A percentile compares a stretch with the other conserved stretches of the same genome.
Conservation (phyloP, 371 early-diverging fungal species). For the Syncephalastrum sp. region DNA sequence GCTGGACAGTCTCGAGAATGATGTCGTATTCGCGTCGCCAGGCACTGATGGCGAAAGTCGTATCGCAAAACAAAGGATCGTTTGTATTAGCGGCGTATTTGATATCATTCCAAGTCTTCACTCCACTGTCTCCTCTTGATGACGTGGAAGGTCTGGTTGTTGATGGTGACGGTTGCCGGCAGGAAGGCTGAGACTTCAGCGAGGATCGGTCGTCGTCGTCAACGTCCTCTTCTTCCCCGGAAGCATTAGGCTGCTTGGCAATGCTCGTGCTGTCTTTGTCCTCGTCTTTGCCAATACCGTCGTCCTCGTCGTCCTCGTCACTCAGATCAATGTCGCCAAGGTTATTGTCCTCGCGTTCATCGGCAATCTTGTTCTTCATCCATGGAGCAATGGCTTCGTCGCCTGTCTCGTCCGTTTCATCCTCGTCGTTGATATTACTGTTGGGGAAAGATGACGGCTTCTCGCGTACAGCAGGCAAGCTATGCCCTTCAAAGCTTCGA, state of each 20-base stretch:
- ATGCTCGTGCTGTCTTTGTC: not conserved
- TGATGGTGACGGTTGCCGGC: slow-evolving; percentile 4
- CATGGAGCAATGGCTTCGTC: slow-evolving; percentile 10
- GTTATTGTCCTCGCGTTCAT: slow-evolving; percentile 1
- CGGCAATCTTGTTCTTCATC: not conserved
- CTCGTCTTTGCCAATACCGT: not conserved
- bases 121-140: not conserved
- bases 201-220: too few species aligned
- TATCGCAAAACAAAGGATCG: not conserved
- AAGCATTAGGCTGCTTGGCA: too few species aligned
- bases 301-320: slow-evolving; percentile 15
- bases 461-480: slow-evolving; percentile 1
- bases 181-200: too few species aligned
- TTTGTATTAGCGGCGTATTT: too few species aligned
- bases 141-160: slow-evolving; percentile 3
- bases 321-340: slow-evolving; percentile 7
- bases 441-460: too few species aligned
- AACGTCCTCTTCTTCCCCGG: too few species aligned
- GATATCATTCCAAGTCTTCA: not conserved
- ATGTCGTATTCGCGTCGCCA: slow-evolving; percentile 20
- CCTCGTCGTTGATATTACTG: slow-evolving; percentile 6
- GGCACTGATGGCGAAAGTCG: slow-evolving; percentile 5
- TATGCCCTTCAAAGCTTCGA: slow-evolving; percentile 20
- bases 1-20: slow-evolving; percentile 11
- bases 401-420: slow-evolving; percentile 25